Evolutionary conservation across 1,284 basidiomycete genomes (phyloP), one percentile per base, ranked within the genome.

Genomic region (Moesziomyces globuligerus): DNA sequence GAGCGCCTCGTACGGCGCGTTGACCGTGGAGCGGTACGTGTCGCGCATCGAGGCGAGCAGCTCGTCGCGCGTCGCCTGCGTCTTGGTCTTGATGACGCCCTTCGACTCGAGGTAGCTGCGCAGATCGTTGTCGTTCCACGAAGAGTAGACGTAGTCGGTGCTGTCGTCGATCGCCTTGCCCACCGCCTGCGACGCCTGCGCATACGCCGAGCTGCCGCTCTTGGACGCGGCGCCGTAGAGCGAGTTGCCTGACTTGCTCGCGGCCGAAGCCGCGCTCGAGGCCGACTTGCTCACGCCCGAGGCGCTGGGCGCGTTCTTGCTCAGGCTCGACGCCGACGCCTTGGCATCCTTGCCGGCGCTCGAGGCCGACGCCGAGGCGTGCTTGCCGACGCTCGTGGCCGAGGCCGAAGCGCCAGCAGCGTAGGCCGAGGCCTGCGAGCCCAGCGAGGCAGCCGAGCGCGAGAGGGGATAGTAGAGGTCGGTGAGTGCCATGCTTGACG

Each of bases 81-180:
- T 56, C 42, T 78, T 72, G 40, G 79, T 73, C 68, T 79, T 75
- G 50, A 75, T 71, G 32, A 78, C 29, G 45, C 75, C 74, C 23
- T 77, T 48, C 37, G 58, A 46, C 53, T 72, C 68, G 60, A 81
- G 72, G 65, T 49, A 81, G 20, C 45, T 42, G 21, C 73, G 66
- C 34, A 81, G 70, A 29, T 79, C 60, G 44, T 75, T 71, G 51
- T 66, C 72, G 67, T 74, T 68, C 80, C 79, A 81, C 9, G 54
- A 46, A n/a, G 73, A 75, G 73, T 75, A 81, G 52, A 79, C 65
- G 54, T 80, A 82, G 71, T 82, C 79, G 48, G 71, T 72, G 46
- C 68, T 60, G 62, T 81, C 75, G 60, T 81, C 61, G 37, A 78
- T 41, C 3, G 64, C 52, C 21, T 34, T 29, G 41, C 41, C 26